Evolutionary conservation across 2,329 filamentous ascomycete genomes (phyloP).

Genomic region (Penicillium frequentans): DNA sequence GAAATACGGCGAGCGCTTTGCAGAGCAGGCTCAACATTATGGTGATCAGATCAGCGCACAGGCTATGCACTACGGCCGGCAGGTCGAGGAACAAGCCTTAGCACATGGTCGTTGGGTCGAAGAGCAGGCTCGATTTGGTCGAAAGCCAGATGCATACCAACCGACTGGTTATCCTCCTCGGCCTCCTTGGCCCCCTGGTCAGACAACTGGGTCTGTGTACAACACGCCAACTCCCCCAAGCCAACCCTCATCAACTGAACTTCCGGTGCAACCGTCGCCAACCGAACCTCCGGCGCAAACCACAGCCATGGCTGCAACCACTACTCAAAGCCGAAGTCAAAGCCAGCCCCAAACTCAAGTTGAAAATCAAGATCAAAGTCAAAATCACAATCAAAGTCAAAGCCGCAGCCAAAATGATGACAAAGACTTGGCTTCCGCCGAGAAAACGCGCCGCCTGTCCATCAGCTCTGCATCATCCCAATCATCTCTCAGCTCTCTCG

Average conservation of each 20-base stretch:
- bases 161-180: slow-evolving; percentile 15
- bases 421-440: slow-evolving; percentile 4
- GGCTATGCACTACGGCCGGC: slow-evolving; percentile 36
- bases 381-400: background rate
- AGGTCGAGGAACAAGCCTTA: slow-evolving; percentile 41
- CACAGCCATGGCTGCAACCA: background rate
- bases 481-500: slow-evolving; percentile 38
- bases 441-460: slow-evolving; percentile 29
- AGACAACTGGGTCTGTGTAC: background rate
- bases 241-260: background rate
- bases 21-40: slow-evolving; percentile 35
- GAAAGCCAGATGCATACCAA: slow-evolving; percentile 22
- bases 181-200: slow-evolving; percentile 14
- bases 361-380: background rate
- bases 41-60: slow-evolving; percentile 35
- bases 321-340: background rate
- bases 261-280: background rate
- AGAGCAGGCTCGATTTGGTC: slow-evolving; percentile 33
- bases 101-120: slow-evolving; percentile 40
- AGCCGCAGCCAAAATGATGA: background rate
- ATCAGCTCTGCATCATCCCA: slow-evolving; percentile 32
- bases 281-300: background rate
- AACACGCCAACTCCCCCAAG: background rate
- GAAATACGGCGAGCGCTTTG: slow-evolving; percentile 41
- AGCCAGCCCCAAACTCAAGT: background rate